These are phyloP conservation scores for Colletotrichum echinochloae DNA, from an alignment of 2,329 filamentous ascomycete genomes.

Conservation along the genomic window DNA sequence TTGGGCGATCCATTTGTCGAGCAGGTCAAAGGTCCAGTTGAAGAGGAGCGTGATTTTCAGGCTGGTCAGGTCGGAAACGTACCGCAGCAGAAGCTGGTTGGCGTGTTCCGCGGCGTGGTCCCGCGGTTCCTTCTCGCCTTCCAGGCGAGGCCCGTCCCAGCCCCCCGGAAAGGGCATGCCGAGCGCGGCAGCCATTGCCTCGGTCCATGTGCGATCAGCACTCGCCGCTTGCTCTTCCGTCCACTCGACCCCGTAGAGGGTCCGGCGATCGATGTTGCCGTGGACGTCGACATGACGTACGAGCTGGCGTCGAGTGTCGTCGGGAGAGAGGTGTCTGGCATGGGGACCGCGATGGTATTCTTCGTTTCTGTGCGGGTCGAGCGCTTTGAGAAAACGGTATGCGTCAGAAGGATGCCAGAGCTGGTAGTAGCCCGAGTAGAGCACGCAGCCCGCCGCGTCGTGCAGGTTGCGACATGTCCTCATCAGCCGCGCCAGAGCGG, in stretches of 20 bases:
- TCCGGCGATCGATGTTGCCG: not conserved
- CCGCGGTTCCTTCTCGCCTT: not conserved
- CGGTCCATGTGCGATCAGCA: not conserved
- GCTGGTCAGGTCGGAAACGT: not conserved
- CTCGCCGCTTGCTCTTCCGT: not conserved
- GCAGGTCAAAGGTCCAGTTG: not conserved
- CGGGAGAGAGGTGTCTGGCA: not conserved
- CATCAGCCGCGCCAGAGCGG: conserved; percentile 18
- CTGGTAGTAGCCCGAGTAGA: conserved; percentile 22
- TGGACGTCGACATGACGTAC: conserved; percentile 16
- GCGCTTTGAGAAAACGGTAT: not conserved
- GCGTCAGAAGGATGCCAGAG: conserved; percentile 4
- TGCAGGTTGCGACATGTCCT: conserved; percentile 18
- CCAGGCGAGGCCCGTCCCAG: not conserved
- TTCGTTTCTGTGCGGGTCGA: not conserved
- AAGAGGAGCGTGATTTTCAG: not conserved
- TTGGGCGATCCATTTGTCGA: not conserved
- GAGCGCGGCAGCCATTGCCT: not conserved
- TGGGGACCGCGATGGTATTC: not conserved
- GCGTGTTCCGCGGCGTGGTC: not conserved
- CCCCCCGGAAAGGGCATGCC: not conserved
- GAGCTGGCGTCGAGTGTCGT: not conserved
- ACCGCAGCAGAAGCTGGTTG: not conserved
- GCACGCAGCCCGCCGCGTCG: conserved; percentile 18
- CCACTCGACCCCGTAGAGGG: not conserved